Evolutionary conservation across 257 asterid species (phyloP).

Genomic region (Solanum bukasovii): DNA sequence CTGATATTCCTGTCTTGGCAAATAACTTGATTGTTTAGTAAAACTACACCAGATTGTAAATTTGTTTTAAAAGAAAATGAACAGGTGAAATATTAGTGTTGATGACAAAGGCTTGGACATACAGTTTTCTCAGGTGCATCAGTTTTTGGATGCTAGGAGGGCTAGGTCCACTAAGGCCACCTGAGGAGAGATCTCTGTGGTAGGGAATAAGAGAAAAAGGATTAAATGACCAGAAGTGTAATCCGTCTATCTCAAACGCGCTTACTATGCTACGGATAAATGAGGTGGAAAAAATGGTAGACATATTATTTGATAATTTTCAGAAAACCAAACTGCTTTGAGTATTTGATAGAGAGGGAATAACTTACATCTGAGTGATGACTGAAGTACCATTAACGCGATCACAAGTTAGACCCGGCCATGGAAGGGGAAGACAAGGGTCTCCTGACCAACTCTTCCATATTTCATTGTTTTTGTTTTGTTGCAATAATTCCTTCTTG

Average conservation of each 20-base stretch:
- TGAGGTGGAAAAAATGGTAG: neutral
- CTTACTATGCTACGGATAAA: neutral
- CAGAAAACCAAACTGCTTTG: neutral
- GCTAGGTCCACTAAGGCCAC: slow-evolving; percentile 33
- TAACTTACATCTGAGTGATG: slow-evolving; percentile 43
- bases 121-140: slow-evolving; percentile 50
- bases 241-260: neutral
- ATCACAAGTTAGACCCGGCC: slow-evolving; percentile 58
- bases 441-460: slow-evolving; percentile 54
- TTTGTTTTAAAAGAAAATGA: neutral
- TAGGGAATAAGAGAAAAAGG: neutral
- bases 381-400: slow-evolving; percentile 19
- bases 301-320: neutral
- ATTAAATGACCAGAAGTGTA: neutral
- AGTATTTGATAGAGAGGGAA: neutral
- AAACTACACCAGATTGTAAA: neutral
- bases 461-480: slow-evolving; percentile 31
- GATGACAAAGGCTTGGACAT: slow-evolving; percentile 6
- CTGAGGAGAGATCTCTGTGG: slow-evolving; percentile 40
- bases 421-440: slow-evolving; percentile 63
- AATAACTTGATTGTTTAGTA: neutral
- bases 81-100: neutral
- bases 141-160: slow-evolving; percentile 48
- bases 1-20: slow-evolving; percentile 44
- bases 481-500: slow-evolving; percentile 44